Conservation (phyloP, 2,329 filamentous ascomycete species). For the Colletotrichum sp. region DNA sequence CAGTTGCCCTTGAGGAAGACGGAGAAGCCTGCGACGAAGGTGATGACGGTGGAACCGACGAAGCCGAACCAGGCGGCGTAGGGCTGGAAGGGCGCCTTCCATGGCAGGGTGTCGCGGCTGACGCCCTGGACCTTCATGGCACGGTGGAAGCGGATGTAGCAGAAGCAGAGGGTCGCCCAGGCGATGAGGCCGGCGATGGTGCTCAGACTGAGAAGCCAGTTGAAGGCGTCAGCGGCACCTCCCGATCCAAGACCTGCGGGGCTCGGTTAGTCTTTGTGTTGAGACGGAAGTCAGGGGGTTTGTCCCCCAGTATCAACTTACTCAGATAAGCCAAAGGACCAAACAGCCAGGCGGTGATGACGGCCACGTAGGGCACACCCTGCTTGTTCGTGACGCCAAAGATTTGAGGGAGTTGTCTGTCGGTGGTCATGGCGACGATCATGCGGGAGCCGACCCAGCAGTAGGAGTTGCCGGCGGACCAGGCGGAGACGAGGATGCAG, state of each 20-base stretch:
- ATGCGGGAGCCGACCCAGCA: conserved; percentile 49
- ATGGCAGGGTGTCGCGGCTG: conserved; percentile 38
- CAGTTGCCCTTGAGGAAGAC: conserved; percentile 67
- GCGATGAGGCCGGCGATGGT: conserved; percentile 48
- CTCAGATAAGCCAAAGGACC: conserved; percentile 47
- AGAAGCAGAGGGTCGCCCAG: conserved; percentile 49
- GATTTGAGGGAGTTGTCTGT: conserved; percentile 33
- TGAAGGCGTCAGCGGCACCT: conserved; percentile 53
- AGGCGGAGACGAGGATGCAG: conserved; percentile 50
- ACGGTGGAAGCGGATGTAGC: conserved; percentile 45
- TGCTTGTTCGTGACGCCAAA: conserved; percentile 40
- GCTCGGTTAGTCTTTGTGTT: conserved; percentile 50
- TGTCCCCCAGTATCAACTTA: conserved; percentile 28
- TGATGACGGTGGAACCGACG: conserved; percentile 46
- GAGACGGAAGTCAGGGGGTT: conserved; percentile 54
- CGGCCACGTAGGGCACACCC: conserved; percentile 49
- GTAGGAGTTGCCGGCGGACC: conserved; percentile 48
- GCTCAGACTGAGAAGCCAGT: conserved; percentile 52
- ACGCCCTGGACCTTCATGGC: conserved; percentile 46
- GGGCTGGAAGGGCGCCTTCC: conserved; percentile 50
- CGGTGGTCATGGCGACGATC: conserved; percentile 37
- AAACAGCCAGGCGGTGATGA: conserved; percentile 41
- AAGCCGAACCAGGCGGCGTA: conserved; percentile 48
- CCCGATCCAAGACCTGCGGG: conserved; percentile 37
- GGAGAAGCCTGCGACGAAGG: conserved; percentile 64